phyloP scores from a whole-genome alignment of 495 filamentous ascomycete genomes.

The Xylaria venustula region DNA sequence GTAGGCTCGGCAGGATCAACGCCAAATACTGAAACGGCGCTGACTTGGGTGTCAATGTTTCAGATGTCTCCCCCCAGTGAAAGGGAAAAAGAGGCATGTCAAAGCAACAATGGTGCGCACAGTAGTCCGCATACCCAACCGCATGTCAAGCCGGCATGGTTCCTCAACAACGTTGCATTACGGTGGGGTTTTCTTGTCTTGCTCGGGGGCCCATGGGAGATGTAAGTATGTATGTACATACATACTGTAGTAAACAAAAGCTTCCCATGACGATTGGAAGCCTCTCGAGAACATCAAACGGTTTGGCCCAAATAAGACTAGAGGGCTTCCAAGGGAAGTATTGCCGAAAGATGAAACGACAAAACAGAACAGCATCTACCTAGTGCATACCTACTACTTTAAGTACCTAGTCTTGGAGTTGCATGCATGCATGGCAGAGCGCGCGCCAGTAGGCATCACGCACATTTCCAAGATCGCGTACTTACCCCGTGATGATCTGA shows the following conservation, averaged over 20 bases:
- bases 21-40: constrained; percentile 10
- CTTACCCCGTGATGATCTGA: too few species aligned
- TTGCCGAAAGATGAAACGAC: constrained; percentile 12
- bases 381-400: neutral
- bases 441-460: neutral
- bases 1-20: neutral
- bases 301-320: neutral
- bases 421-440: neutral
- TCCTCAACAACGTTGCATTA: constrained; percentile 7
- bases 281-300: neutral
- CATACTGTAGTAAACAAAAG: neutral
- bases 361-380: neutral
- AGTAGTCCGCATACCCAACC: constrained; percentile 2
- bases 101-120: constrained; percentile 6
- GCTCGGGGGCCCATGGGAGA: neutral
- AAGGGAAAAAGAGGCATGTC: constrained; percentile 8
- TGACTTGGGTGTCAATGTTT: constrained; percentile 14
- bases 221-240: neutral
- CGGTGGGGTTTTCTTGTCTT: neutral
- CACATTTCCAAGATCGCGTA: too few species aligned
- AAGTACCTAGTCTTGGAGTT: neutral
- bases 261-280: neutral
- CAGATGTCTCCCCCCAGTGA: neutral
- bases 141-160: constrained; percentile 2
- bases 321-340: neutral